Evolutionary conservation across 192 early-diverging fungal genomes (phyloP).

Genomic region (Rhizophlyctis rosea): DNA sequence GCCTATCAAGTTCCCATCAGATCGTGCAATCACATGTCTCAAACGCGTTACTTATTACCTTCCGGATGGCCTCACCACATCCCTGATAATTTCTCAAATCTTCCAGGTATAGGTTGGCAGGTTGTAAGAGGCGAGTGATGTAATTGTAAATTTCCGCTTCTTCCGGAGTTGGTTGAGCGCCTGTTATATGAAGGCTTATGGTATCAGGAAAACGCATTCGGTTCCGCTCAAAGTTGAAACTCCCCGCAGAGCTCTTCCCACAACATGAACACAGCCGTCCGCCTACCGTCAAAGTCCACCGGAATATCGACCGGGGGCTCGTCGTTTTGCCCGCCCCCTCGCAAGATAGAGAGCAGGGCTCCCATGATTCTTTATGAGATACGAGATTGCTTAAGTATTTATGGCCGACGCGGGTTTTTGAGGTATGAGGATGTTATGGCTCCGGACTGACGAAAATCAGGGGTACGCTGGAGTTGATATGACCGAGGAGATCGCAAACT

Average conservation of each 20-base stretch:
- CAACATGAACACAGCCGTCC: neutral
- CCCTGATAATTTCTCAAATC: conserved; percentile 58
- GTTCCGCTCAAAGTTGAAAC: too few relatives aligned
- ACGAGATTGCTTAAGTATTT: too few relatives aligned
- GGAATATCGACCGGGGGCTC: conserved; percentile 35
- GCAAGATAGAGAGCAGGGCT: conserved; percentile 36
- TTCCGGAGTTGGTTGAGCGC: conserved; percentile 53
- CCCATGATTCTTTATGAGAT: too few relatives aligned
- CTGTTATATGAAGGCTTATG: conserved; percentile 30
- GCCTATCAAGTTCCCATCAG: too few relatives aligned
- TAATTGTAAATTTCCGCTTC: conserved; percentile 62
- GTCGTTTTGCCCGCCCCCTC: conserved; percentile 25
- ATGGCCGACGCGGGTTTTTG: too few relatives aligned
- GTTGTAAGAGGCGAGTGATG: conserved; percentile 52
- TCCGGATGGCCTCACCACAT: conserved; percentile 71
- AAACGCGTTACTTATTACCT: conserved; percentile 39
- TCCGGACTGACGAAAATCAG: too few relatives aligned
- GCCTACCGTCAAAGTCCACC: conserved; percentile 42
- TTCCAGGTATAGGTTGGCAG: conserved; percentile 51
- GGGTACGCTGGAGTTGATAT: too few relatives aligned
- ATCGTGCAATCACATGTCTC: too few relatives aligned
- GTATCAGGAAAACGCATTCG: too few relatives aligned
- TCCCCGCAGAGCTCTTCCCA: too few relatives aligned
- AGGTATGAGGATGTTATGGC: too few relatives aligned
- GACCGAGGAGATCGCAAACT: too few relatives aligned